Conservation (phyloP, 2,329 filamentous ascomycete genomes). For the Fusarium tricinctum region DNA sequence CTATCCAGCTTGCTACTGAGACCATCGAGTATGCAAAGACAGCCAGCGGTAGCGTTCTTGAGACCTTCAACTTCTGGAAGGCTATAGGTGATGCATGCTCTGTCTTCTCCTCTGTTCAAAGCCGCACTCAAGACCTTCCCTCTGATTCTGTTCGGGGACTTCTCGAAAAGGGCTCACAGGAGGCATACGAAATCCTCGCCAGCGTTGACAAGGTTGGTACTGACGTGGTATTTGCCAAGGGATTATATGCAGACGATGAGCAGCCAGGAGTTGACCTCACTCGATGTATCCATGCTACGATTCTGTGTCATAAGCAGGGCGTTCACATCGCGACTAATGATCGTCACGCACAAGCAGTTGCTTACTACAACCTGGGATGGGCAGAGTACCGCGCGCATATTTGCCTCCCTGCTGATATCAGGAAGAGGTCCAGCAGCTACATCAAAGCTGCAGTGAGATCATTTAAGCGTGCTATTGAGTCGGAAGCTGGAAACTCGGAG, state of each 20-base stretch:
- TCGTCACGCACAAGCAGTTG: slow-evolving; percentile 90
- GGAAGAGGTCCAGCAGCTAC: slow-evolving; percentile 74
- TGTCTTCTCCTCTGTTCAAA: slow-evolving; percentile 84
- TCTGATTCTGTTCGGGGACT: slow-evolving; percentile 68
- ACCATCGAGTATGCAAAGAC: slow-evolving; percentile 76
- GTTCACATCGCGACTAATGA: slow-evolving; percentile 81
- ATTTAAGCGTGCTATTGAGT: slow-evolving; percentile 95
- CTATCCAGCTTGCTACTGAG: slow-evolving; percentile 76
- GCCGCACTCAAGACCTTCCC: slow-evolving; percentile 74
- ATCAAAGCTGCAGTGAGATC: slow-evolving; percentile 86
- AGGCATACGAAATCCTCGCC: slow-evolving; percentile 72
- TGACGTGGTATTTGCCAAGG: slow-evolving; percentile 61
- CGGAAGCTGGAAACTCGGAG: slow-evolving; percentile 92
- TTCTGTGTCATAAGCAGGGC: slow-evolving; percentile 89
- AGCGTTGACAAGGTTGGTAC: slow-evolving; percentile 76
- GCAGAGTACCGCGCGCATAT: slow-evolving; percentile 86
- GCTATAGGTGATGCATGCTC: slow-evolving; percentile 89
- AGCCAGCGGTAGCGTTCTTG: slow-evolving; percentile 71
- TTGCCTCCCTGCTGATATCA: slow-evolving; percentile 68
- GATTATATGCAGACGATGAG: slow-evolving; percentile 63
- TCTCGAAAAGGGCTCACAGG: slow-evolving; percentile 66
- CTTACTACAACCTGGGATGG: slow-evolving; percentile 97
- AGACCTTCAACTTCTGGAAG: slow-evolving; percentile 97
- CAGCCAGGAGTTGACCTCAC: slow-evolving; percentile 65
- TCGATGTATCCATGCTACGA: slow-evolving; percentile 76